These are phyloP conservation scores for Saccharomycopsis guyanensis DNA, from an alignment of 805 yeast species.

Conservation along the genomic window DNA sequence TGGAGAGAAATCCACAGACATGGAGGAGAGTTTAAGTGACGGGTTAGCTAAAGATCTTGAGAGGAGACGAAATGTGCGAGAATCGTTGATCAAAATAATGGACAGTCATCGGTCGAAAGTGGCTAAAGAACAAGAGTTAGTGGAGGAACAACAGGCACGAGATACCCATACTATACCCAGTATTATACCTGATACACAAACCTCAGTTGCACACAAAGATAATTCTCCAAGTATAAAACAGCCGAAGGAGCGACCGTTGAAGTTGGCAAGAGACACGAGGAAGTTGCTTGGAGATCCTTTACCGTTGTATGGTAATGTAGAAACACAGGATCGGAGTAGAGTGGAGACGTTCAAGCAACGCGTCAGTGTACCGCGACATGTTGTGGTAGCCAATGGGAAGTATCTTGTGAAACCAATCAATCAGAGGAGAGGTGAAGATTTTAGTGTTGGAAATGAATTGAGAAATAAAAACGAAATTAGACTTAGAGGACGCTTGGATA, in stretches of 20 bases:
- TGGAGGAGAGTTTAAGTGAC: not conserved
- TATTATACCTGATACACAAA: not conserved
- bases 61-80: conserved; percentile 6
- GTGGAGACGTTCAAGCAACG: conserved; percentile 2
- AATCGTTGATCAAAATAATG: conserved; percentile 7
- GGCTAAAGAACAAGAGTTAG: too few relatives aligned
- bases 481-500: too few relatives aligned
- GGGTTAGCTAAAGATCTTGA: conserved; percentile 4
- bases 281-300: conserved; percentile 13
- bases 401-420: not conserved
- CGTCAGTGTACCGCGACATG: not conserved
- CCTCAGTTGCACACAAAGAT: not conserved
- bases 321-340: not conserved
- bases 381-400: not conserved
- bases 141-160: not conserved
- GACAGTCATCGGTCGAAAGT: not conserved
- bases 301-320: conserved; percentile 4
- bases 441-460: too few relatives aligned
- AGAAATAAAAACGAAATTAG: too few relatives aligned
- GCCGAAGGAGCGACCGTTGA: too few relatives aligned
- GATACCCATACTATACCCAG: not conserved
- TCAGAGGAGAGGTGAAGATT: not conserved
- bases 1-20: too few relatives aligned
- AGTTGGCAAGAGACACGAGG: not conserved
- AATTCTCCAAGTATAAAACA: not conserved